These are phyloP conservation scores for Venustampulla echinocandica DNA, from an alignment of 495 filamentous ascomycete species.

Conservation along the genomic window DNA sequence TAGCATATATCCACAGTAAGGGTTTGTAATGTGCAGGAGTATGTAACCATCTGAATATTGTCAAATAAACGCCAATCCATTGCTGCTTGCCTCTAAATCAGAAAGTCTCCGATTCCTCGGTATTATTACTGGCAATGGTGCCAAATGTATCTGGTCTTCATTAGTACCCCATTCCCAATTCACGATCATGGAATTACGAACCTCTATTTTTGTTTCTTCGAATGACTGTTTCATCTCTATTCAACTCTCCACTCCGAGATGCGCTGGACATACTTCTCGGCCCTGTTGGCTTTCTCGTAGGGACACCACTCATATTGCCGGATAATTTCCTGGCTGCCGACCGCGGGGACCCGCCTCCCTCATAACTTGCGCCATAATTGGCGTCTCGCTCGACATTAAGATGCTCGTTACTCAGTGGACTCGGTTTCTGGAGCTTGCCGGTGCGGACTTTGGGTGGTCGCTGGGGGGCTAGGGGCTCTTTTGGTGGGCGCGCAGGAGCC, in stretches of 20 bases:
- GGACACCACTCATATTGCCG: conserved; percentile 15
- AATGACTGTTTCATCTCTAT: conserved; percentile 36
- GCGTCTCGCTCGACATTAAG: conserved; percentile 7
- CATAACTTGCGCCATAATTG: conserved; percentile 6
- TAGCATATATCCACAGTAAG: no score
- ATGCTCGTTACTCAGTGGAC: conserved; percentile 24
- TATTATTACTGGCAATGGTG: conserved; percentile 31
- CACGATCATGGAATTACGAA: conserved; percentile 21
- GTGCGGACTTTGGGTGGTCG: conserved; percentile 16
- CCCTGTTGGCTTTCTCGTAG: conserved; percentile 23
- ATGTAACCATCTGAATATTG: no score
- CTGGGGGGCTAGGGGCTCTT: conserved; percentile 34
- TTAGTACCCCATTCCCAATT: neutral
- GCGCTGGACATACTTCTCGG: conserved; percentile 25
- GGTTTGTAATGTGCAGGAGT: no score
- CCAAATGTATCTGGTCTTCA: conserved; percentile 45
- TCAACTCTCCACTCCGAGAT: conserved; percentile 32
- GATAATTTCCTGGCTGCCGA: conserved; percentile 16
- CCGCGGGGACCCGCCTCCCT: conserved; percentile 18
- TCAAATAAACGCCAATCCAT: neutral
- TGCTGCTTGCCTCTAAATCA: conserved; percentile 20
- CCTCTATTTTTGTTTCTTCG: conserved; percentile 42
- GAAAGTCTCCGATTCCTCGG: conserved; percentile 46
- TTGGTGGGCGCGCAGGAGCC: conserved; percentile 41
- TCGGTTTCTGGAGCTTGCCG: conserved; percentile 22